A percentile compares a stretch with the other conserved stretches of the same genome.
phyloP scores from a whole-genome alignment of 164 flowering plant species.

The Akebia trifoliata region DNA sequence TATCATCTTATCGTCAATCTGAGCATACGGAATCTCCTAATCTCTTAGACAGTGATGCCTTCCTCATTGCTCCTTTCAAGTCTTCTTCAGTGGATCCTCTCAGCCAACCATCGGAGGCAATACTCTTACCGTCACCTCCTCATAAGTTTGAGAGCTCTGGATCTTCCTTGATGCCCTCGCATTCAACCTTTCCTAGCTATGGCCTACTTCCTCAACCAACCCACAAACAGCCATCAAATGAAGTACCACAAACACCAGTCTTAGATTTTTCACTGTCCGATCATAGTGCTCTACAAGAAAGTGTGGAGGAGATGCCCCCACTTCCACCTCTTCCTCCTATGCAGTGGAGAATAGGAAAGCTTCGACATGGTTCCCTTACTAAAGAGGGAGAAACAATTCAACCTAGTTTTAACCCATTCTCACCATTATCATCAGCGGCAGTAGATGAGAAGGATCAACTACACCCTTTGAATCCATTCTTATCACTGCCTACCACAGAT shows the following conservation, averaged over 20 bases:
- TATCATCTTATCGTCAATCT: slow-evolving; percentile 3
- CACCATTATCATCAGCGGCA: slow-evolving; percentile 15
- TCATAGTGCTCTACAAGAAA: slow-evolving; percentile 14
- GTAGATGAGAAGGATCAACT: slow-evolving; percentile 20
- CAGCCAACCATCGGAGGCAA: slow-evolving; percentile 18
- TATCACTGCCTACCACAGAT: slow-evolving; percentile 9
- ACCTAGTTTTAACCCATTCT: slow-evolving; percentile 14
- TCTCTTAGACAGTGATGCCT: slow-evolving; percentile 12
- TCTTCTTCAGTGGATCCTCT: slow-evolving; percentile 14
- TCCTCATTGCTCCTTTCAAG: slow-evolving; percentile 11
- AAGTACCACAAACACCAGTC: not conserved
- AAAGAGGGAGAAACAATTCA: slow-evolving; percentile 15
- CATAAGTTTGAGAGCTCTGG: slow-evolving; percentile 17
- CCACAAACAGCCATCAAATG: slow-evolving; percentile 7
- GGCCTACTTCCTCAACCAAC: slow-evolving; percentile 20
- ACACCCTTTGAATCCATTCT: slow-evolving; percentile 21
- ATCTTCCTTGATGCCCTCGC: slow-evolving; percentile 12
- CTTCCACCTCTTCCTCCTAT: slow-evolving; percentile 93
- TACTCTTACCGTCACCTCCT: slow-evolving; percentile 9
- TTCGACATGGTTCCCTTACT: slow-evolving; percentile 28
- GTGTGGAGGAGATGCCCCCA: slow-evolving; percentile 56
- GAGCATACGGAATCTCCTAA: slow-evolving; percentile 7
- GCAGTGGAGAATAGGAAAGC: slow-evolving; percentile 77
- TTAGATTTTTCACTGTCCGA: slow-evolving; percentile 9
- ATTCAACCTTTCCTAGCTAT: slow-evolving; percentile 20